Conservation (phyloP, 2,329 filamentous ascomycete species). For the Plenodomus biglobosus region DNA sequence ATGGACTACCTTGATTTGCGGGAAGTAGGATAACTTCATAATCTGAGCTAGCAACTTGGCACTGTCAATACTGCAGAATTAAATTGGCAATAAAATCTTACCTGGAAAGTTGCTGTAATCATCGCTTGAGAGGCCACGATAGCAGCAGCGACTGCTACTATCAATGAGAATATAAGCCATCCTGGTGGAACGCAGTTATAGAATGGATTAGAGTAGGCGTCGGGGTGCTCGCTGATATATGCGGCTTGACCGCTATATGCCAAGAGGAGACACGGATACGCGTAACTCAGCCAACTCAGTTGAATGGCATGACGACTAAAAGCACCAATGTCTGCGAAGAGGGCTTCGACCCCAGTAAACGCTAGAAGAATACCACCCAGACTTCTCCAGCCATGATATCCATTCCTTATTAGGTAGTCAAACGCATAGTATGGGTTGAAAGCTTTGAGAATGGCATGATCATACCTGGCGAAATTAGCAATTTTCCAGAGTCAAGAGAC, state of each 20-base stretch:
- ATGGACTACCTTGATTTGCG: slow-evolving; percentile 72
- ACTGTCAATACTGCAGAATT: slow-evolving; percentile 22
- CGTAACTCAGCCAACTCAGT: slow-evolving; percentile 69
- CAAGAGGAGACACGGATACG: slow-evolving; percentile 67
- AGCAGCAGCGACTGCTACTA: slow-evolving; percentile 69
- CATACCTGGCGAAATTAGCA: slow-evolving; percentile 41
- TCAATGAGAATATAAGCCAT: slow-evolving; percentile 66
- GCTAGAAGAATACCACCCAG: slow-evolving; percentile 72
- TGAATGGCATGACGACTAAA: slow-evolving; percentile 70
- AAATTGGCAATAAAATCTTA: slow-evolving; percentile 24
- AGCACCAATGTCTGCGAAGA: slow-evolving; percentile 77
- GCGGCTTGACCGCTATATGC: slow-evolving; percentile 75
- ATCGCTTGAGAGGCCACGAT: slow-evolving; percentile 78
- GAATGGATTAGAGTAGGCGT: slow-evolving; percentile 71
- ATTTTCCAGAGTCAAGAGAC: background rate
- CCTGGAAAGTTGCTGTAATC: slow-evolving; percentile 74
- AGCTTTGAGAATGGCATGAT: slow-evolving; percentile 54
- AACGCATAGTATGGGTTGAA: slow-evolving; percentile 62
- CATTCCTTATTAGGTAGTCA: slow-evolving; percentile 61
- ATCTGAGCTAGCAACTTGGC: slow-evolving; percentile 63
- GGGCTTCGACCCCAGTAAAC: slow-evolving; percentile 75
- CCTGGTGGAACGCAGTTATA: slow-evolving; percentile 70
- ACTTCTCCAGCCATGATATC: slow-evolving; percentile 62
- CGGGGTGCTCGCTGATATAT: slow-evolving; percentile 62
- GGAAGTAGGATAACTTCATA: slow-evolving; percentile 74